Base-by-base conservation (phyloP, 148 eudicot genomes). In the Limonium bicolor region DNA sequence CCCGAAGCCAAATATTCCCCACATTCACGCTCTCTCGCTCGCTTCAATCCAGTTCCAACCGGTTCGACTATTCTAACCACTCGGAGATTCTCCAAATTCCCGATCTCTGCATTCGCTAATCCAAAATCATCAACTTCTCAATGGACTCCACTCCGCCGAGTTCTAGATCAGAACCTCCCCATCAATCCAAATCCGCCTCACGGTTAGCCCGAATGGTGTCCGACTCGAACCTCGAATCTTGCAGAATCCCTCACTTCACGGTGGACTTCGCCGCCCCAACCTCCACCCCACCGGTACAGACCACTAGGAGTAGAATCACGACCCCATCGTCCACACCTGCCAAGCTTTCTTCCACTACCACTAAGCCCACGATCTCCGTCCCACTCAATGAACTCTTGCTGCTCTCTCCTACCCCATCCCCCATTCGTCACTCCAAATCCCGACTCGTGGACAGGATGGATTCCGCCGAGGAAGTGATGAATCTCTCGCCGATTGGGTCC, bases 321-420 rank as follows among this genome's bases (percentile, higher is more conserved):
- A n/a, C 76, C 6, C 81, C 72, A 23, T 64, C 59, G 6, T 58
- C 76, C 7, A 69, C 73, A 3, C 63, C 69, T 3, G 46, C 69
- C 3, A 70, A 65, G 18, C 48, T 56, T 18, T 61, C 78, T 1
- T 49, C 71, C n/a, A n/a, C n/a, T 0, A 47, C 74, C 3, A 43
- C 48, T 2, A 63, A 32, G 31, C 70, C 87, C 2, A 72, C 62
- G 32, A 53, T 38, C 33, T 42, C 61, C 55, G 50, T 64, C 3
- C 82, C 94, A 0, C 58, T 83, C 13, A 80, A 51, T 14, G 84
- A 88, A 13, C 69, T 84, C 19, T 56, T 88, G 12, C 68, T 80
- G 17, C 71, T 77, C 18, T 84, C 94, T n/a, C 94, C 94, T 27
- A 22, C 46, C 10, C n/a, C n/a, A n/a, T 70, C 80, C 36, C 78